Evolutionary conservation across 345 rosid species (phyloP), one percentile per base, ranked within the genome.

Genomic region (Iberis pinnata): DNA sequence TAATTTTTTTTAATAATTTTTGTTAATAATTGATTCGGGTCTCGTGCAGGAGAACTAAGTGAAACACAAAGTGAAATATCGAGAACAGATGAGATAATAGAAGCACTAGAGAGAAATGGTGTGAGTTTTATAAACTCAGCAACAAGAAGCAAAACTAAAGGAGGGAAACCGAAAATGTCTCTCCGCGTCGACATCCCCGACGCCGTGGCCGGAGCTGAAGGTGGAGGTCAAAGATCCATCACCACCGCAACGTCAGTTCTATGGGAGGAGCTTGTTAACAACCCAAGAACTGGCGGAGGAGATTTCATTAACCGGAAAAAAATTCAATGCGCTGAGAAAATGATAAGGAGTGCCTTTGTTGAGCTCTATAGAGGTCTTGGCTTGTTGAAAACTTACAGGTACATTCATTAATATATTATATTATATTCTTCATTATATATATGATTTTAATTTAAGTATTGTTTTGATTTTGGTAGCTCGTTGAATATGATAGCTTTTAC

Each of bases 231-330:
- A 13, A 68, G 80, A 35, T 67, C 93, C 17, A 83, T 88, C 37
- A n/a, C 78, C 6, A 86, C 93, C 2, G 76, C 80, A 16, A 83
- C 80, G 0, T 73, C 90, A 0, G 69, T 72, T 75, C 70, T 92
- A 0, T 88, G 95, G 93, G 98, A 92, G 54, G 98, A 92, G 70
- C 65, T 92, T 11, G 89, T 88, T 12, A 82, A 83, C 57, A 81
- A 85, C 44, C 89, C 96, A 0, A 63, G 68, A 47, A 20, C 43
- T 8, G 88, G 82, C 1, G 56, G 70, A 0, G 76, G 73, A 0
- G 86, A 93, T 41, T 75, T 74, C 61, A 59, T 86, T n/a, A 81
- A 45, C 46, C 65, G 75, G 14, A 92, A 83, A 76, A 88, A 92
- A 59, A 75, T 92, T 15, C 89, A 85, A 18, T 77, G 86, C 15